These are phyloP conservation scores for Metschnikowia cubensis DNA, from an alignment of 805 yeast genomes.

Conservation along the genomic window DNA sequence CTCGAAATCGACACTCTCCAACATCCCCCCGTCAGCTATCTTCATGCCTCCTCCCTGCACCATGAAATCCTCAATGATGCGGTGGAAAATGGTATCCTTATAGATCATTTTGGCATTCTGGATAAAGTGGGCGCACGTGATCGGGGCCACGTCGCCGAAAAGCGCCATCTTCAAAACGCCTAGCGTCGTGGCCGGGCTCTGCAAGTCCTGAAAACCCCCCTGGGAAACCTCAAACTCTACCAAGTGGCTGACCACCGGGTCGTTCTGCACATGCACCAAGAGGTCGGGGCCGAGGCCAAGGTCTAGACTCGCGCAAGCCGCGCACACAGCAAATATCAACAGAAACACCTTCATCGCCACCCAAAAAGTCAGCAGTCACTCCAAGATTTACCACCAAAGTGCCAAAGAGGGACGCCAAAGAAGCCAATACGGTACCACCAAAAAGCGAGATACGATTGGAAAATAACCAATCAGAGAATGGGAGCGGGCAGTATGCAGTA, in stretches of 20 bases:
- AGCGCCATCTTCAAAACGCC: conserved; percentile 37
- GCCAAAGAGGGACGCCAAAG: no score
- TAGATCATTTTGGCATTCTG: conserved; percentile 26
- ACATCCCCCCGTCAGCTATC: conserved; percentile 11
- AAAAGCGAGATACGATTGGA: no score
- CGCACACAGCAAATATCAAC: conserved; percentile 3
- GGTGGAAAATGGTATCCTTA: conserved; percentile 25
- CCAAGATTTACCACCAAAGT: no score
- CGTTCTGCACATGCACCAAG: conserved; percentile 25
- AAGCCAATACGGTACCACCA: no score
- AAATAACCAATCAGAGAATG: no score
- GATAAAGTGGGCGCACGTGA: conserved; percentile 34
- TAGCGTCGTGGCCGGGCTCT: conserved; percentile 15
- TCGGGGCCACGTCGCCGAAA: conserved; percentile 17
- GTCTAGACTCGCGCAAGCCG: conserved; percentile 5
- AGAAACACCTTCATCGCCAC: conserved; percentile 4
- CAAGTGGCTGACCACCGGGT: conserved; percentile 48
- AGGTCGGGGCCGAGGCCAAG: conserved; percentile 18
- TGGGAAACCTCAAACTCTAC: conserved; percentile 40
- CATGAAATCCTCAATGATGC: conserved; percentile 35
- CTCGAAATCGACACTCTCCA: conserved; percentile 22
- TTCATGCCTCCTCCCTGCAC: conserved; percentile 37
- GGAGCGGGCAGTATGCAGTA: no score
- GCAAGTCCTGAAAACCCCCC: conserved; percentile 15
- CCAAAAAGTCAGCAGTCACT: neutral